Conservation (phyloP, 2,329 filamentous ascomycete species). For the Dactylonectria estremocensis region DNA sequence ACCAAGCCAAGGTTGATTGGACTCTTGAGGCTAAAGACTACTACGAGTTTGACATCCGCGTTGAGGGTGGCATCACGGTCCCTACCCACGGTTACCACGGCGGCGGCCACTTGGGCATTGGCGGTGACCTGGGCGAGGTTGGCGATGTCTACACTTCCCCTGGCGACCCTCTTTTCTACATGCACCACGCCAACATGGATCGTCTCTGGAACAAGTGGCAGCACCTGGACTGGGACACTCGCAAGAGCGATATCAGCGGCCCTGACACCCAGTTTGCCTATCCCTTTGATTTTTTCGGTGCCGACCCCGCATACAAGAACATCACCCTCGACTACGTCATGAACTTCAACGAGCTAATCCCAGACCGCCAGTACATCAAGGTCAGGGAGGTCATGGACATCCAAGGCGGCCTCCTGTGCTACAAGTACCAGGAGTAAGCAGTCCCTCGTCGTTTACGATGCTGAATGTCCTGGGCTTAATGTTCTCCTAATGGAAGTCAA, state of each 20-base stretch:
- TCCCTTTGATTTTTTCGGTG: slow-evolving; percentile 51
- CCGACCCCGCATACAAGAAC: slow-evolving; percentile 50
- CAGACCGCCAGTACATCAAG: slow-evolving; percentile 14
- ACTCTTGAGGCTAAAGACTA: slow-evolving; percentile 42
- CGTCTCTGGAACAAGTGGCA: slow-evolving; percentile 53
- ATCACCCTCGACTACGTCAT: slow-evolving; percentile 49
- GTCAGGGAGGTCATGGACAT: slow-evolving; percentile 34
- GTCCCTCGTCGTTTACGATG: not conserved
- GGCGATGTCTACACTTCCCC: slow-evolving; percentile 45
- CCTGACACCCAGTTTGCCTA: slow-evolving; percentile 53
- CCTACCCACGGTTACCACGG: slow-evolving; percentile 43
- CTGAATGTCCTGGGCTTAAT: not conserved
- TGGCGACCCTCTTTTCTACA: slow-evolving; percentile 47
- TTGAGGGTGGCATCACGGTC: slow-evolving; percentile 42
- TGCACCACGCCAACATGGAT: slow-evolving; percentile 48
- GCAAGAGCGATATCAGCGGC: slow-evolving; percentile 50
- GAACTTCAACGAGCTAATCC: slow-evolving; percentile 31
- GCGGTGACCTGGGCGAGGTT: slow-evolving; percentile 50
- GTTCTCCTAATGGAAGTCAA: not conserved
- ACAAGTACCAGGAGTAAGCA: slow-evolving; percentile 22
- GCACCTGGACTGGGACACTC: slow-evolving; percentile 44
- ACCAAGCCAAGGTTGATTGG: slow-evolving; percentile 29
- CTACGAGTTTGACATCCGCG: slow-evolving; percentile 49
- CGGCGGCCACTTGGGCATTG: slow-evolving; percentile 45
- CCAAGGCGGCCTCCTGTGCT: slow-evolving; percentile 28